phyloP scores from a whole-genome alignment of 495 filamentous ascomycete genomes.

The Aspergillus hancockii region DNA sequence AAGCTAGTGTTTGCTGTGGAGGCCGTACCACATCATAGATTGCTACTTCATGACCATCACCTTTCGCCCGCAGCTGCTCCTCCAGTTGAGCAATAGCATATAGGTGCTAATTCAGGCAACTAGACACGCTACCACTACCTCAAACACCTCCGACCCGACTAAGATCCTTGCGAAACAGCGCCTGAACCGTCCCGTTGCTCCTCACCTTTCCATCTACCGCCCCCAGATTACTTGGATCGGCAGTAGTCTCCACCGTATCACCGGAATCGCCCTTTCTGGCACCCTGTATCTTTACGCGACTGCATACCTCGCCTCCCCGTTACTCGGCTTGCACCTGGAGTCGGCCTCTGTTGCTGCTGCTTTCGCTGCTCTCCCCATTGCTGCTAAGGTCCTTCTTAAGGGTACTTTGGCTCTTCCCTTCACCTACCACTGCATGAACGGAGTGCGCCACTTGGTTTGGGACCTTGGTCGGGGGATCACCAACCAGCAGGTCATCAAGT shows the following conservation, averaged over 20 bases:
- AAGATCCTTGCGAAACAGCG: conserved; percentile 84
- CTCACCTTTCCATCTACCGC: conserved; percentile 87
- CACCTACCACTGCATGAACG: conserved; percentile 83
- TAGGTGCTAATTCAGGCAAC: conserved; percentile 14
- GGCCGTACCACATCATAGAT: background rate
- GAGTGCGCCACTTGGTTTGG: conserved; percentile 86
- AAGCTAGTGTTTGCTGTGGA: background rate
- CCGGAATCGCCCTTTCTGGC: conserved; percentile 70
- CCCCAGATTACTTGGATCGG: conserved; percentile 84
- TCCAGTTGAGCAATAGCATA: background rate
- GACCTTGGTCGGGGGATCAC: conserved; percentile 70
- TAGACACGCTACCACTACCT: conserved; percentile 57
- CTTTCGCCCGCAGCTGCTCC: background rate
- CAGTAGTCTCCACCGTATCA: conserved; percentile 77
- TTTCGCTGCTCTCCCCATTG: conserved; percentile 70
- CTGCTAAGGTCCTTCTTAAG: conserved; percentile 74
- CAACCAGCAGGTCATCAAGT: conserved; percentile 70
- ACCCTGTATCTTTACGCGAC: conserved; percentile 79
- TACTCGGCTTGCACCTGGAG: conserved; percentile 84
- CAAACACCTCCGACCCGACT: conserved; percentile 58
- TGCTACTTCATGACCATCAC: conserved; percentile 34
- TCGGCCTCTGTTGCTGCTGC: conserved; percentile 74
- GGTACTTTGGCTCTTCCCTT: conserved; percentile 75
- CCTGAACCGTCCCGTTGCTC: conserved; percentile 77
- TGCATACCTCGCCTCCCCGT: conserved; percentile 80